Evolutionary conservation across 306 rosid genomes (phyloP), one percentile per base, ranked within the genome.

Genomic region (Fragaria iinumae): DNA sequence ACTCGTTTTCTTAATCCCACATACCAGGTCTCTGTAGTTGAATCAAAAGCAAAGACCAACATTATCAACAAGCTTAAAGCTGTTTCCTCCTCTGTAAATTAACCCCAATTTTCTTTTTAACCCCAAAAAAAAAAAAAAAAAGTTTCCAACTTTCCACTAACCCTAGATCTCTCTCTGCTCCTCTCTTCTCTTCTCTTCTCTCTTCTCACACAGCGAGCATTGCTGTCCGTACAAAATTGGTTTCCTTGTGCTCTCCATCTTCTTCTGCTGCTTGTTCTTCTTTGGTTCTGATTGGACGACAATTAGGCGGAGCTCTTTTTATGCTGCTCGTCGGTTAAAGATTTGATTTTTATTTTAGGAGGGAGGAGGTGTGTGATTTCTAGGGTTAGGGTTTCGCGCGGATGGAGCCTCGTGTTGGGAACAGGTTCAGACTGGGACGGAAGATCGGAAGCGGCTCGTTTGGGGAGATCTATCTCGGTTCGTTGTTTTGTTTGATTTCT

Each of bases 361-460:
- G 47, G 79, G 65, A 6, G 41, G 41, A 38, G 41, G 41, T 38
- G 7, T 38, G 8, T 1, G 3, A 25, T 34, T 60, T 62, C 69
- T 60, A 44, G 78, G 79, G 74, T 80, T 89, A 84, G 85, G 89
- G 84, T 86, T 86, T 84, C 13, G 45, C 80, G 83, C 84, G 79
- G 77, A 94, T 94, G 98, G 98, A 94, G 82, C 94, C 97, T 89
- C 98, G 97, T 62, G 94, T 94, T 73, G 97, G 94, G 34, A 91
- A 93, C 64, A 94, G 88, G 90, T 94, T 90, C 84, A 90, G 94
- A 41, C 80, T 94, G 45, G 97, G 98, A 44, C 87, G 97, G 76
- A 94, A 94, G 89, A 90, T 94, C 89, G 98, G 98, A 34, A 89
- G 98, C 81, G 96, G 98, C 64, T 94, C 98, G 41, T 94, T 94